These are phyloP conservation scores for Teratosphaeria epicoccoides DNA, from an alignment of 2,329 filamentous ascomycete genomes.

Conservation along the genomic window DNA sequence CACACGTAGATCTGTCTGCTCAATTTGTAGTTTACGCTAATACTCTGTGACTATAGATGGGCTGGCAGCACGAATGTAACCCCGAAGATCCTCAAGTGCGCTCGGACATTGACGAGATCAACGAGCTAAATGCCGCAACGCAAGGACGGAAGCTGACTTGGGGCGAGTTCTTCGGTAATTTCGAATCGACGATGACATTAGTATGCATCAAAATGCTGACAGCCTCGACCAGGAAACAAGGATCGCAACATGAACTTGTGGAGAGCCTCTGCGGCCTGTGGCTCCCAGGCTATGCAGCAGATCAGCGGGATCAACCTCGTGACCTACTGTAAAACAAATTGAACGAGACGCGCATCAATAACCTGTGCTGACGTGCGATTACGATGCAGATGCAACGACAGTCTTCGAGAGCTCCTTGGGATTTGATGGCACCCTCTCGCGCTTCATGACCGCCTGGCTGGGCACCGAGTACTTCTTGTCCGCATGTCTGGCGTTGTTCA, in stretches of 20 bases:
- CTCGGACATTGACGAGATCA: background rate
- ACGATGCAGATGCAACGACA: background rate
- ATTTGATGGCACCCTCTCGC: background rate
- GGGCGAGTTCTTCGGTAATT: background rate
- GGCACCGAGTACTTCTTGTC: slow-evolving; percentile 18
- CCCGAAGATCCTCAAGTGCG: background rate
- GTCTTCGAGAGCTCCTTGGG: background rate
- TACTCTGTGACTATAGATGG: too few relatives aligned
- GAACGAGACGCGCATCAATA: too few relatives aligned
- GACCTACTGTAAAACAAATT: background rate
- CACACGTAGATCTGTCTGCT: too few relatives aligned
- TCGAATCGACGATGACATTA: background rate
- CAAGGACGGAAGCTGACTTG: background rate
- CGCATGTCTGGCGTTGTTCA: slow-evolving; percentile 14
- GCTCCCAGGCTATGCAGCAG: background rate
- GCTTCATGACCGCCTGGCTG: slow-evolving; percentile 12
- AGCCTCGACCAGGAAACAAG: background rate
- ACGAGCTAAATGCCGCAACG: background rate
- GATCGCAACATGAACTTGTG: background rate
- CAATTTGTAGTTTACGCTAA: too few relatives aligned
- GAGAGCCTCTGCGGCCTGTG: background rate
- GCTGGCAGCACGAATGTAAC: slow-evolving; percentile 22
- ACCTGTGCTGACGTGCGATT: too few relatives aligned
- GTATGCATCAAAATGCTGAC: background rate
- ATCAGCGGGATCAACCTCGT: background rate